Conservation (phyloP, 108 stramenopile genomes). For the Licmophora abbreviata region DNA sequence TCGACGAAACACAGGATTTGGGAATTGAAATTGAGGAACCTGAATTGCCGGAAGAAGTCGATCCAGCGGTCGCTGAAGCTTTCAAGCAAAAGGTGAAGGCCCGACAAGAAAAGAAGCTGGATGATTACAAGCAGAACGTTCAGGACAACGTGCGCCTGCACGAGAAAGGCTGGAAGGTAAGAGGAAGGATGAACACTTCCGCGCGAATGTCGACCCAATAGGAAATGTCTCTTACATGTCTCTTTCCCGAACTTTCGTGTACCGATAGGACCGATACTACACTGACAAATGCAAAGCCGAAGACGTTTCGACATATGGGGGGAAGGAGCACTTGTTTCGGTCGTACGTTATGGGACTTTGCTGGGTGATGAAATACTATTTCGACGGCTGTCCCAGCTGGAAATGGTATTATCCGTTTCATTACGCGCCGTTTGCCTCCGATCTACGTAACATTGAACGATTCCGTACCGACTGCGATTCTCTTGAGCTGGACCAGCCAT, state of each 20-base stretch:
- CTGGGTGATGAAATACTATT: constrained; percentile 99
- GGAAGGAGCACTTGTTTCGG: constrained; percentile 82
- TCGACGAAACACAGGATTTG: constrained; percentile 26
- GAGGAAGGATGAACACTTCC: background rate
- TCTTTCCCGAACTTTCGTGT: constrained; percentile 5
- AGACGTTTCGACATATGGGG: constrained; percentile 85
- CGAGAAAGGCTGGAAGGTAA: constrained; percentile 91
- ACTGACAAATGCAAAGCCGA: constrained; percentile 93
- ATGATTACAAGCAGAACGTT: constrained; percentile 71
- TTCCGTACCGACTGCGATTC: constrained; percentile 65
- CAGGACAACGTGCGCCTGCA: constrained; percentile 90
- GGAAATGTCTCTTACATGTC: background rate
- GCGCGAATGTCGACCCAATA: background rate
- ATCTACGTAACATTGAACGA: constrained; percentile 89
- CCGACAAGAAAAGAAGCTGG: constrained; percentile 60
- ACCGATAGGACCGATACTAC: constrained; percentile 82
- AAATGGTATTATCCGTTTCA: constrained; percentile 98
- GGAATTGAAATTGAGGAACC: constrained; percentile 9
- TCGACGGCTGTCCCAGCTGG: constrained; percentile 92
- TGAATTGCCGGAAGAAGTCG: constrained; percentile 30
- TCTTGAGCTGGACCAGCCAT: constrained; percentile 85
- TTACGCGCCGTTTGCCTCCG: constrained; percentile 98
- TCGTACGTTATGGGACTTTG: constrained; percentile 95
- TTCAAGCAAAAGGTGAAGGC: constrained; percentile 80
- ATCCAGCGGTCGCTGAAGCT: constrained; percentile 36